Evolutionary conservation across 2,329 filamentous ascomycete genomes (phyloP).

Genomic region (Mycosphaerella sp.): DNA sequence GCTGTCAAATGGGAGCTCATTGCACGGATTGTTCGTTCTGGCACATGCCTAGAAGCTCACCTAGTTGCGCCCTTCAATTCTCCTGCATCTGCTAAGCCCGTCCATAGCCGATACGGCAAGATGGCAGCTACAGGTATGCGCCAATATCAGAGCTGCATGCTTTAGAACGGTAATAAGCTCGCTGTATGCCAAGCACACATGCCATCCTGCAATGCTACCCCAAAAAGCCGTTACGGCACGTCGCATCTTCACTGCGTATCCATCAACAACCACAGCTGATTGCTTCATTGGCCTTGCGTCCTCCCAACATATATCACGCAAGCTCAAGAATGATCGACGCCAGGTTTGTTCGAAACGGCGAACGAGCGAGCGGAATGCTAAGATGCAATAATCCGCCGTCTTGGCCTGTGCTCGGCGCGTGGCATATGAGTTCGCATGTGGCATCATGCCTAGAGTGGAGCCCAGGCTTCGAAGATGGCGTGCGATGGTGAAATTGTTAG

Average conservation of each 20-base stretch:
- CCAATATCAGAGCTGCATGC: no score
- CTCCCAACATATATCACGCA: slow-evolving; percentile 5
- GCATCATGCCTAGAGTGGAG: neutral
- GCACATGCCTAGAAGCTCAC: no score
- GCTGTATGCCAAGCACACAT: no score
- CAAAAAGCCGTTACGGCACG: no score
- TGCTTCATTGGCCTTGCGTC: slow-evolving; percentile 6
- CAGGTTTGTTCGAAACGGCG: neutral
- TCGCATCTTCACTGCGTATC: no score
- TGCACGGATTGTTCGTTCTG: neutral
- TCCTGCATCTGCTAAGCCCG: no score
- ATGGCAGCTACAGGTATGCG: no score
- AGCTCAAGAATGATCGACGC: neutral
- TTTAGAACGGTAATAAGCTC: no score
- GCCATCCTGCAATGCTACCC: no score
- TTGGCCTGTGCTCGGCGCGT: slow-evolving; percentile 2
- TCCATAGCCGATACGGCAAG: no score
- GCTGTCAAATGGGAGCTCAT: neutral
- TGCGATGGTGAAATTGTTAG: slow-evolving; percentile 19
- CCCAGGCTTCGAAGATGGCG: slow-evolving; percentile 8
- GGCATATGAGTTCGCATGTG: neutral
- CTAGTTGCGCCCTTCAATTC: no score
- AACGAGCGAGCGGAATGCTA: neutral
- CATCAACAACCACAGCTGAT: no score
- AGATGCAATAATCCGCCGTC: neutral